Percentiles rank a stretch among this genome's conserved stretches.
Conservation (phyloP, 2,329 filamentous ascomycete species). For the Westerdykella ornata region DNA sequence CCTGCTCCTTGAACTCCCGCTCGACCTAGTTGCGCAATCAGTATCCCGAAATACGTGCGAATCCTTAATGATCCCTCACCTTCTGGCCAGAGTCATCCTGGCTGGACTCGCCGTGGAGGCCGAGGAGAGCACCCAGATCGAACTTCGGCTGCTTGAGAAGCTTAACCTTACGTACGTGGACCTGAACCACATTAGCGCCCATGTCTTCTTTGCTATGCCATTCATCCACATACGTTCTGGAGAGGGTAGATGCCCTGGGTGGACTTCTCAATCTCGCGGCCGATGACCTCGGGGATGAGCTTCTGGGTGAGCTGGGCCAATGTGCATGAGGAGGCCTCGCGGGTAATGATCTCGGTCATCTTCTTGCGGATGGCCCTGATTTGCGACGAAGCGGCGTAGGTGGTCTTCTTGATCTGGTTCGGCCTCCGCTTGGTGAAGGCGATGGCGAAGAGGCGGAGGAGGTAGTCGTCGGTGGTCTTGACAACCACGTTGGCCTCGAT, state of each 20-base stretch:
- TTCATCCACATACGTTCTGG: slow-evolving; percentile 68
- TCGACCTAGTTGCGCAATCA: slow-evolving; percentile 47
- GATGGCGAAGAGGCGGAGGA: slow-evolving; percentile 97
- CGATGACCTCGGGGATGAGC: slow-evolving; percentile 98
- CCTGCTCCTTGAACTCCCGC: slow-evolving; percentile 98
- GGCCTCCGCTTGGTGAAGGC: slow-evolving; percentile 98
- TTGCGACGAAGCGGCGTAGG: slow-evolving; percentile 93
- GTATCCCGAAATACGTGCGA: background rate
- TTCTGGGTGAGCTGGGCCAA: slow-evolving; percentile 95
- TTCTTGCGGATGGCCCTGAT: slow-evolving; percentile 98
- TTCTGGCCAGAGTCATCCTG: slow-evolving; percentile 97
- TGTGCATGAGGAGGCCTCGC: slow-evolving; percentile 90
- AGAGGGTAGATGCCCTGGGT: slow-evolving; percentile 99
- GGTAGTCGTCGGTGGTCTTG: slow-evolving; percentile 99
- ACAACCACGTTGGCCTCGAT: slow-evolving; percentile 99
- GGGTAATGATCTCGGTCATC: slow-evolving; percentile 99
- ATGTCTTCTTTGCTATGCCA: slow-evolving; percentile 9
- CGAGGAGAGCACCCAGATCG: slow-evolving; percentile 91
- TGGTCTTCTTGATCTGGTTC: slow-evolving; percentile 99
- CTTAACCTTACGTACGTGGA: slow-evolving; percentile 99
- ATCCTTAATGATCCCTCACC: slow-evolving; percentile 45
- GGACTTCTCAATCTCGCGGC: slow-evolving; percentile 98
- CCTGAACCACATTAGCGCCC: slow-evolving; percentile 49
- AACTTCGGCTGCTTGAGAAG: slow-evolving; percentile 98
- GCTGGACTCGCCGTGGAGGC: slow-evolving; percentile 93